A percentile compares a stretch with the other conserved stretches of the same genome.
These are phyloP conservation scores for Circinella minor DNA, from an alignment of 371 early-diverging fungal genomes.

Conservation along the genomic window DNA sequence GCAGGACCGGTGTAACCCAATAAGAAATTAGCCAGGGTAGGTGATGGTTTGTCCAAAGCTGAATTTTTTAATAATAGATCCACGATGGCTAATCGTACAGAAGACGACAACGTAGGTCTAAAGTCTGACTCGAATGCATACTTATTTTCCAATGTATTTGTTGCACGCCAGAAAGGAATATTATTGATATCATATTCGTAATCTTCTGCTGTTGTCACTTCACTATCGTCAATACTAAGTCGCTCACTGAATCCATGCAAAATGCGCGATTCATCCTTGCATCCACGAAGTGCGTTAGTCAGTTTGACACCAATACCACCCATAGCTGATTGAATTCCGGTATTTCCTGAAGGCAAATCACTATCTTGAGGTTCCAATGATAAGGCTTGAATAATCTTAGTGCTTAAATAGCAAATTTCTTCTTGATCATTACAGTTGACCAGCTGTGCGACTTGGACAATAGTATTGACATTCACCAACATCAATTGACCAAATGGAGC, in stretches of 20 bases:
- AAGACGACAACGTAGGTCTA: conserved; percentile 30
- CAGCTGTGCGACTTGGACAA: conserved; percentile 74
- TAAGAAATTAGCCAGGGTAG: conserved; percentile 85
- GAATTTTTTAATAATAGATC: conserved; percentile 74
- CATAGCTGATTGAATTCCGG: conserved; percentile 25
- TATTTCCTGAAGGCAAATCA: conserved; percentile 19
- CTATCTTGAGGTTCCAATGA: conserved; percentile 59
- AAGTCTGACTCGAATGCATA: conserved; percentile 26
- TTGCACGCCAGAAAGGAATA: conserved; percentile 51
- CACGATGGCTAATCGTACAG: conserved; percentile 74
- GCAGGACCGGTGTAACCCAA: conserved; percentile 62
- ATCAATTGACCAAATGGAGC: conserved; percentile 82
- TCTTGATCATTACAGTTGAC: conserved; percentile 65
- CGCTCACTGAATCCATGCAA: conserved; percentile 80
- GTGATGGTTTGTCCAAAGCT: conserved; percentile 42
- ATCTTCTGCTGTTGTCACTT: conserved; percentile 49
- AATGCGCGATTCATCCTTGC: conserved; percentile 67
- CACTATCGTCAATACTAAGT: conserved; percentile 65
- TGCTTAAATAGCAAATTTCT: conserved; percentile 76
- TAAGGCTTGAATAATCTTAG: conserved; percentile 74
- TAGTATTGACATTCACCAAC: conserved; percentile 64
- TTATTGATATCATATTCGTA: conserved; percentile 49
- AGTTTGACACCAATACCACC: conserved; percentile 65
- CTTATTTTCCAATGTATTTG: conserved; percentile 28
- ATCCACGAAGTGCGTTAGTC: conserved; percentile 68